These are phyloP conservation scores for Penicillium oxalicum DNA, from an alignment of 2,329 filamentous ascomycete species.

Conservation along the genomic window DNA sequence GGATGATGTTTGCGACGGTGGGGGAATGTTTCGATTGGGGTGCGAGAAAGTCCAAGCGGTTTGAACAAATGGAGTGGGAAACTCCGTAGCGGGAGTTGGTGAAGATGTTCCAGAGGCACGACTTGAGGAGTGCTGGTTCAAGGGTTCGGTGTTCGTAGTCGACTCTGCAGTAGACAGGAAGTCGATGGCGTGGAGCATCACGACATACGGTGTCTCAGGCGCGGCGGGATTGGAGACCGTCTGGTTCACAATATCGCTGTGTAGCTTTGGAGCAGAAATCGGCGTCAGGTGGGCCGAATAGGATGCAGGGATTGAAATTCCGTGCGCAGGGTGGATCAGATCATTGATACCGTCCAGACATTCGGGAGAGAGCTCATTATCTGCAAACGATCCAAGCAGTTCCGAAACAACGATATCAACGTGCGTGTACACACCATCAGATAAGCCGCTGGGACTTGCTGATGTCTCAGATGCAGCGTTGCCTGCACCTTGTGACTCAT, in stretches of 20 bases:
- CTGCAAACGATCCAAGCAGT: slow-evolving; percentile 83
- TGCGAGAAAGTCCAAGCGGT: slow-evolving; percentile 43
- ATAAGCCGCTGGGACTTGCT: slow-evolving; percentile 27
- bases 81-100: slow-evolving; percentile 26
- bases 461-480: slow-evolving; percentile 18
- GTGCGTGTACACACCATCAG: slow-evolving; percentile 25
- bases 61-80: slow-evolving; percentile 35
- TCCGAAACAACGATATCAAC: slow-evolving; percentile 93
- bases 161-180: slow-evolving; percentile 66
- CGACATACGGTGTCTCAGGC: slow-evolving; percentile 89
- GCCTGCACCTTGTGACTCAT: slow-evolving; percentile 31
- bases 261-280: slow-evolving; percentile 77
- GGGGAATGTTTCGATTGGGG: slow-evolving; percentile 35
- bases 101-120: slow-evolving; percentile 26
- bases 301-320: slow-evolving; percentile 86
- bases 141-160: slow-evolving; percentile 22
- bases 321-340: slow-evolving; percentile 70
- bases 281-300: slow-evolving; percentile 95
- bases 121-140: slow-evolving; percentile 16
- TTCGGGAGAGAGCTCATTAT: slow-evolving; percentile 95
- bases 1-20: slow-evolving; percentile 26
- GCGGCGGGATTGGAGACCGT: slow-evolving; percentile 59
- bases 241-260: slow-evolving; percentile 70
- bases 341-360: slow-evolving; percentile 94
- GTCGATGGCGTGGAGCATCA: slow-evolving; percentile 84